These are phyloP conservation scores for Fusarium citri DNA, from an alignment of 2,329 filamentous ascomycete genomes.

Conservation along the genomic window DNA sequence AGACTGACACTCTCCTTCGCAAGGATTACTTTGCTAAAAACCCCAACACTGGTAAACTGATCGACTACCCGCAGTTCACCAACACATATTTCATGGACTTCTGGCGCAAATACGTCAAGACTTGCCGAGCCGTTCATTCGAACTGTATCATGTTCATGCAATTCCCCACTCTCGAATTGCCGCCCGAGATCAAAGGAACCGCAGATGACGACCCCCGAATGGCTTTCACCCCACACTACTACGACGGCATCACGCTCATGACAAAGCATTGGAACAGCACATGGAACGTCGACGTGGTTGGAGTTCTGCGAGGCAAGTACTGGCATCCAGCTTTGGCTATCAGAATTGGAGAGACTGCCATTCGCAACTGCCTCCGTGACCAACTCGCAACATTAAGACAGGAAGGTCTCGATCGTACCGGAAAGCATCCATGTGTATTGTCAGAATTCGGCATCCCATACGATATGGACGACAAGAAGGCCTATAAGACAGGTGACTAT, in stretches of 20 bases:
- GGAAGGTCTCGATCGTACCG: conserved; percentile 89
- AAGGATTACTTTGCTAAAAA: conserved; percentile 91
- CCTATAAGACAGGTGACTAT: conserved; percentile 96
- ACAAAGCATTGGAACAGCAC: conserved; percentile 98
- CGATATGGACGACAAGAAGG: conserved; percentile 97
- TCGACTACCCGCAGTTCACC: conserved; percentile 88
- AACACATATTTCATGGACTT: conserved; percentile 92
- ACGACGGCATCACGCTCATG: conserved; percentile 95
- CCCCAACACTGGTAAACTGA: conserved; percentile 75
- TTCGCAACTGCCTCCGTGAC: conserved; percentile 91
- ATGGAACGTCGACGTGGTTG: conserved; percentile 97
- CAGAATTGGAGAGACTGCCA: conserved; percentile 91
- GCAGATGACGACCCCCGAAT: conserved; percentile 88
- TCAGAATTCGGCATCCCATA: conserved; percentile 98
- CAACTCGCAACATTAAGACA: conserved; percentile 85
- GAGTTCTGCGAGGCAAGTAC: conserved; percentile 89
- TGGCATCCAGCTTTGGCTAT: conserved; percentile 90
- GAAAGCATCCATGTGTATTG: conserved; percentile 87
- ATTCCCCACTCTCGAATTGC: conserved; percentile 90
- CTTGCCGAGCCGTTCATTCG: conserved; percentile 80
- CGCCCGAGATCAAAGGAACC: conserved; percentile 87
- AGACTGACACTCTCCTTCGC: conserved; percentile 78
- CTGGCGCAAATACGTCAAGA: conserved; percentile 80
- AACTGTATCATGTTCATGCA: conserved; percentile 91
- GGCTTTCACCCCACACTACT: conserved; percentile 95